A percentile compares a stretch with the other conserved stretches of the same genome.
Conservation (phyloP, 768 basidiomycete genomes). For the Fomitopsis pulvina region DNA sequence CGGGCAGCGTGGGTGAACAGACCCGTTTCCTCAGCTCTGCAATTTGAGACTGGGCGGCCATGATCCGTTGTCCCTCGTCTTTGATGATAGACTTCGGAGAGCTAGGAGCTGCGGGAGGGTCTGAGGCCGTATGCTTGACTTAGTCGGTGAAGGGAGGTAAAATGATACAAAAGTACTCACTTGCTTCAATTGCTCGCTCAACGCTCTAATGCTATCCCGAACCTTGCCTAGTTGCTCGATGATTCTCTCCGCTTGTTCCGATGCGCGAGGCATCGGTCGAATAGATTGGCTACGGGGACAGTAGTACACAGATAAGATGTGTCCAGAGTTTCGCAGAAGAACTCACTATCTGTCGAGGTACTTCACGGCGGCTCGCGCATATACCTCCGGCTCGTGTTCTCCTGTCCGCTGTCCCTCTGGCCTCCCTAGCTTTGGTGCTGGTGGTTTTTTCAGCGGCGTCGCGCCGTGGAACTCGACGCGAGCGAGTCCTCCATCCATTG, state of each 20-base stretch:
- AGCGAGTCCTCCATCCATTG: conserved; percentile 36
- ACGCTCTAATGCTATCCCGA: conserved; percentile 28
- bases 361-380: conserved; percentile 68
- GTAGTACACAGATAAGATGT: not conserved
- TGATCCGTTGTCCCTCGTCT: conserved; percentile 37
- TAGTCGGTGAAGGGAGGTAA: conserved; percentile 10
- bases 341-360: conserved; percentile 75
- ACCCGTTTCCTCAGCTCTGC: conserved; percentile 35
- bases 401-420: conserved; percentile 26
- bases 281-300: conserved; percentile 31
- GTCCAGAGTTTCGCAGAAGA: not conserved
- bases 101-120: conserved; percentile 16
- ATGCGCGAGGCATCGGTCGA: conserved; percentile 43
- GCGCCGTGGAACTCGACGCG: conserved; percentile 65
- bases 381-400: conserved; percentile 66
- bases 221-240: conserved; percentile 32
- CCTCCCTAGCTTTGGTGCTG: conserved; percentile 30
- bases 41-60: conserved; percentile 36
- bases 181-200: conserved; percentile 32
- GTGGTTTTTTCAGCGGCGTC: conserved; percentile 55
- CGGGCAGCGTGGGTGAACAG: conserved; percentile 2
- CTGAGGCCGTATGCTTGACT: conserved; percentile 18
- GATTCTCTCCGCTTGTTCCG: conserved; percentile 31
- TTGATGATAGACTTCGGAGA: conserved; percentile 25
- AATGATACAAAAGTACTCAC: conserved; percentile 23